Conservation (phyloP, 768 basidiomycete genomes). For the Thelephora aurantiotincta region DNA sequence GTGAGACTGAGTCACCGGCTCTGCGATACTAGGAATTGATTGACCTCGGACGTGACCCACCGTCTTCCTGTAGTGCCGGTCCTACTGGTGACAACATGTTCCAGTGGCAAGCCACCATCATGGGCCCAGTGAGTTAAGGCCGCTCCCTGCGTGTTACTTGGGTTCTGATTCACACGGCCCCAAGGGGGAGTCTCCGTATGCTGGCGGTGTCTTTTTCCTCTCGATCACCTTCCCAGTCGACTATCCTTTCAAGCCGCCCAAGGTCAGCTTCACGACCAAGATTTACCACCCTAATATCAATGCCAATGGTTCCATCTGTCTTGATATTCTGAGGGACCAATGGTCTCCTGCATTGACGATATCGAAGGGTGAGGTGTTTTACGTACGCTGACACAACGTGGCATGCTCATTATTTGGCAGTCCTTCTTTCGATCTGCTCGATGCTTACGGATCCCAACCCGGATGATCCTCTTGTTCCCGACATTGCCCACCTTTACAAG, state of each 20-base stretch:
- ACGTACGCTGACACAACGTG: neutral
- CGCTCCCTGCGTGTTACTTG: slow-evolving; percentile 1
- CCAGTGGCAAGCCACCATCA: slow-evolving; percentile 99
- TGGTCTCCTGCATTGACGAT: slow-evolving; percentile 99
- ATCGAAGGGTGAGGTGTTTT: slow-evolving; percentile 67
- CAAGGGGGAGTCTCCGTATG: slow-evolving; percentile 89
- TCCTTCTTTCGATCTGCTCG: slow-evolving; percentile 94
- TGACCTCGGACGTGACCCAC: slow-evolving; percentile 98
- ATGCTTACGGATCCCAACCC: slow-evolving; percentile 99
- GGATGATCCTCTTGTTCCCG: slow-evolving; percentile 96
- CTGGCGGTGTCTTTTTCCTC: slow-evolving; percentile 98
- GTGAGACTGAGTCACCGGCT: neutral
- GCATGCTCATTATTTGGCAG: slow-evolving; percentile 23
- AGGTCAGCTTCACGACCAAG: slow-evolving; percentile 99
- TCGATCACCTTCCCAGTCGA: slow-evolving; percentile 90
- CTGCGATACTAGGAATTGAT: slow-evolving; percentile 71
- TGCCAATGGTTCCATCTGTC: slow-evolving; percentile 96
- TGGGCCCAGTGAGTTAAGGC: slow-evolving; percentile 76
- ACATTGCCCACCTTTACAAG: slow-evolving; percentile 99
- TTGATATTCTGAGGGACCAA: slow-evolving; percentile 97
- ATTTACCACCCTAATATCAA: slow-evolving; percentile 99
- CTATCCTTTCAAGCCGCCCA: slow-evolving; percentile 99
- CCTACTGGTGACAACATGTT: slow-evolving; percentile 98
- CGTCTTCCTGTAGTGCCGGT: slow-evolving; percentile 97
- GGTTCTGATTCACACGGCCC: slow-evolving; percentile 18